These are phyloP conservation scores for Melastoma candidum DNA, from an alignment of 441 rosid species.

Conservation along the genomic window DNA sequence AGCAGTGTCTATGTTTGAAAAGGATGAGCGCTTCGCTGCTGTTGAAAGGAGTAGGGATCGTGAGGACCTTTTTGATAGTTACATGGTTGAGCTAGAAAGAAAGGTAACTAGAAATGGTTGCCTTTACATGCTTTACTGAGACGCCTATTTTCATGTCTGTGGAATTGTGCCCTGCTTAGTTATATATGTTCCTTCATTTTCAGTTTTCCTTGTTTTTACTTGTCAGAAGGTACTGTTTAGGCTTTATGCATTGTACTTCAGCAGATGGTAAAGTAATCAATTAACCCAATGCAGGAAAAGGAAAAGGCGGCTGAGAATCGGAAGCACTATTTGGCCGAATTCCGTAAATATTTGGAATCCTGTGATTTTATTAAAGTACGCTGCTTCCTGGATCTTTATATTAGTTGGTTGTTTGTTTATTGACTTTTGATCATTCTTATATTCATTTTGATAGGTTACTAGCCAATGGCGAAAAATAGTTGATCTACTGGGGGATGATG, in stretches of 20 bases:
- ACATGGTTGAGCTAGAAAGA: slow-evolving; percentile 82
- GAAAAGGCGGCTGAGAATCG: slow-evolving; percentile 85
- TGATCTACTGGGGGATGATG: slow-evolving; percentile 90
- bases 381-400: background rate
- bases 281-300: slow-evolving; percentile 52
- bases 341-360: slow-evolving; percentile 63
- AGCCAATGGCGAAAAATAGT: slow-evolving; percentile 93
- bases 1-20: slow-evolving; percentile 77
- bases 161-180: background rate
- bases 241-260: slow-evolving; percentile 3
- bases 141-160: background rate
- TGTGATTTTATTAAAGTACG: slow-evolving; percentile 82
- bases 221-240: background rate
- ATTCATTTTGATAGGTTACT: slow-evolving; percentile 43
- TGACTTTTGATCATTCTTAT: slow-evolving; percentile 8
- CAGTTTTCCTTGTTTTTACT: background rate
- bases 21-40: slow-evolving; percentile 92
- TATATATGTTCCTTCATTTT: background rate
- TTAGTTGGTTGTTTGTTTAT: slow-evolving; percentile 3
- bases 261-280: slow-evolving; percentile 6
- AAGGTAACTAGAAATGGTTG: slow-evolving; percentile 39
- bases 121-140: slow-evolving; percentile 3
- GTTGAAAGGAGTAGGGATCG: slow-evolving; percentile 85
- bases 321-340: slow-evolving; percentile 54
- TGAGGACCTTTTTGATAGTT: slow-evolving; percentile 84